These are phyloP conservation scores for Hanseniaspora valbyensis DNA, from an alignment of 805 yeast genomes.

Conservation along the genomic window DNA sequence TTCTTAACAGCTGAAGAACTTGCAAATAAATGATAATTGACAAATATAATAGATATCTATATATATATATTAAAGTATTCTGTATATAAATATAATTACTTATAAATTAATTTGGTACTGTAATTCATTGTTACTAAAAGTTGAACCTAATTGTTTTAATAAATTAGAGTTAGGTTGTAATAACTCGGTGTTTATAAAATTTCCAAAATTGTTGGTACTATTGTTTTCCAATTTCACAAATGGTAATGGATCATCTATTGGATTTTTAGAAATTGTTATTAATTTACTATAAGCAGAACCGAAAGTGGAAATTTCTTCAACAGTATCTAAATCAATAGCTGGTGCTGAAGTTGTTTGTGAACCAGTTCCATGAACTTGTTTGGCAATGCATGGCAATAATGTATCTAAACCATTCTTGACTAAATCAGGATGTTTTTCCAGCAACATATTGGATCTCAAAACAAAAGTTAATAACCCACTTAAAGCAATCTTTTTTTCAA, in stretches of 20 bases:
- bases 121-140: not conserved
- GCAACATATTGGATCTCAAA: slow-evolving; percentile 25
- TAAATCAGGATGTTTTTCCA: slow-evolving; percentile 35
- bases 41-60: not conserved
- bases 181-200: slow-evolving; percentile 24
- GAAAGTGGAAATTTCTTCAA: slow-evolving; percentile 67
- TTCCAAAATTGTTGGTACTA: slow-evolving; percentile 21
- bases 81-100: not conserved
- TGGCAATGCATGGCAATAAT: slow-evolving; percentile 32
- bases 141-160: slow-evolving; percentile 22
- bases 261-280: slow-evolving; percentile 46
- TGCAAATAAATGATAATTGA: slow-evolving; percentile 23
- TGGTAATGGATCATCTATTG: slow-evolving; percentile 60
- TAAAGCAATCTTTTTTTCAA: slow-evolving; percentile 44
- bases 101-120: not conserved
- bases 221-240: slow-evolving; percentile 32
- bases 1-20: slow-evolving; percentile 86
- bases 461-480: slow-evolving; percentile 42
- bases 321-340: slow-evolving; percentile 34
- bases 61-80: not conserved
- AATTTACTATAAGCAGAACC: slow-evolving; percentile 78
- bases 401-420: slow-evolving; percentile 36
- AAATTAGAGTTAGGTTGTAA: slow-evolving; percentile 23
- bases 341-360: slow-evolving; percentile 24
- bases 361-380: slow-evolving; percentile 21